Percentiles rank a stretch among this genome's conserved stretches.
phyloP scores from a whole-genome alignment of 2,329 filamentous ascomycete species.

The Xylaria sp. region DNA sequence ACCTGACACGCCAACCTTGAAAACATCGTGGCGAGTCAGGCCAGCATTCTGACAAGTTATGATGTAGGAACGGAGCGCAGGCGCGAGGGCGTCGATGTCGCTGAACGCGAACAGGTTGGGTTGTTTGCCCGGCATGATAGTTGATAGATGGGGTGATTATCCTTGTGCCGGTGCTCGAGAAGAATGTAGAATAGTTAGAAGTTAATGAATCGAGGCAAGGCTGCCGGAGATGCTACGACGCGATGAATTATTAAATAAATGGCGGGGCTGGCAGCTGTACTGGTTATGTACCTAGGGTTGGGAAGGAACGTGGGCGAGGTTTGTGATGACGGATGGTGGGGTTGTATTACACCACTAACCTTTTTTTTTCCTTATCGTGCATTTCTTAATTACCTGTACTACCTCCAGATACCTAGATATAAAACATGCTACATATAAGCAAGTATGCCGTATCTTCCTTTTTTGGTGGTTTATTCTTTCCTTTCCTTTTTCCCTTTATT shows the following conservation, averaged over 20 bases:
- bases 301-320: slow-evolving; percentile 16
- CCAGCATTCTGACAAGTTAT: slow-evolving; percentile 84
- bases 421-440: neutral
- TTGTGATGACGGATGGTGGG: slow-evolving; percentile 22
- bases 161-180: slow-evolving; percentile 12
- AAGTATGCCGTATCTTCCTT: neutral
- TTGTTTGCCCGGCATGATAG: slow-evolving; percentile 65
- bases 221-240: slow-evolving; percentile 14
- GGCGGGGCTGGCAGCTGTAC: slow-evolving; percentile 21
- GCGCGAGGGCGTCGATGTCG: slow-evolving; percentile 74
- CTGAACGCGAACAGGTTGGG: slow-evolving; percentile 85
- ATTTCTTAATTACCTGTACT: neutral
- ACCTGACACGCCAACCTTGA: slow-evolving; percentile 93
- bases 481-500: neutral
- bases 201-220: slow-evolving; percentile 16
- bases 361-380: neutral
- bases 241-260: slow-evolving; percentile 18
- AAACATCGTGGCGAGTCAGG: slow-evolving; percentile 80
- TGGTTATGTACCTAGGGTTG: slow-evolving; percentile 14
- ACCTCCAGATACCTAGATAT: neutral
- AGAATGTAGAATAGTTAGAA: slow-evolving; percentile 11
- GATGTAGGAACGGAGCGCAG: slow-evolving; percentile 83
- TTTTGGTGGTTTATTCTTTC: neutral
- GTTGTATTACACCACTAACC: slow-evolving; percentile 7
- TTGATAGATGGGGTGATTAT: slow-evolving; percentile 12